These are phyloP conservation scores for Piromyces finnis DNA, from an alignment of 192 early-diverging fungal genomes.

Conservation along the genomic window DNA sequence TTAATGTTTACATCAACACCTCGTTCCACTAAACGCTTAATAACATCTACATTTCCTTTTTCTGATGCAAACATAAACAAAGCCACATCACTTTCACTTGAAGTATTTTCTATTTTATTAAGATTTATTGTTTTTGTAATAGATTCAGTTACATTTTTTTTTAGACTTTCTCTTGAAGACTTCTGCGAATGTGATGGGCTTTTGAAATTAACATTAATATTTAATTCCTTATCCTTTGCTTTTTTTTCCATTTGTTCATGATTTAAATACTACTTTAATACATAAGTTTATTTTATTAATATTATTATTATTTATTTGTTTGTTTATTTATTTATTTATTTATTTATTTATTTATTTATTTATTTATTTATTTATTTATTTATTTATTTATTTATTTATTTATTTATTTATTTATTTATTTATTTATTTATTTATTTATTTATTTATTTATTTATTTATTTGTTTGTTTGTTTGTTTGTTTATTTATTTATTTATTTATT, in stretches of 20 bases:
- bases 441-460: no score
- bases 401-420: no score
- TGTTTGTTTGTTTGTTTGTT: no score
- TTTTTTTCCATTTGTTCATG: not conserved
- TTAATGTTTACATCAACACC: not conserved
- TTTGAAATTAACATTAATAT: not conserved
- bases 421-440: no score
- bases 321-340: no score
- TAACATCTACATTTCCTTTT: not conserved
- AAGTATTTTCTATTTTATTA: not conserved
- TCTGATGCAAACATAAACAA: not conserved
- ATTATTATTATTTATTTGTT: no score
- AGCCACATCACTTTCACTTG: not conserved
- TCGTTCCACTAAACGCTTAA: not conserved
- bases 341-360: no score
- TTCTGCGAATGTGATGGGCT: not conserved
- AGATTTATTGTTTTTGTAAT: not conserved
- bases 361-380: no score
- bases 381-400: no score
- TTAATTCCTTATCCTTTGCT: not conserved
- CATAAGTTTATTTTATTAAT: no score
- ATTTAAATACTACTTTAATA: not conserved
- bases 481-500: no score
- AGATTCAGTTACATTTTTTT: not conserved
- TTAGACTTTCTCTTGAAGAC: not conserved